phyloP scores from a whole-genome alignment of 2,329 filamentous ascomycete genomes.

The Eutypa lata region DNA sequence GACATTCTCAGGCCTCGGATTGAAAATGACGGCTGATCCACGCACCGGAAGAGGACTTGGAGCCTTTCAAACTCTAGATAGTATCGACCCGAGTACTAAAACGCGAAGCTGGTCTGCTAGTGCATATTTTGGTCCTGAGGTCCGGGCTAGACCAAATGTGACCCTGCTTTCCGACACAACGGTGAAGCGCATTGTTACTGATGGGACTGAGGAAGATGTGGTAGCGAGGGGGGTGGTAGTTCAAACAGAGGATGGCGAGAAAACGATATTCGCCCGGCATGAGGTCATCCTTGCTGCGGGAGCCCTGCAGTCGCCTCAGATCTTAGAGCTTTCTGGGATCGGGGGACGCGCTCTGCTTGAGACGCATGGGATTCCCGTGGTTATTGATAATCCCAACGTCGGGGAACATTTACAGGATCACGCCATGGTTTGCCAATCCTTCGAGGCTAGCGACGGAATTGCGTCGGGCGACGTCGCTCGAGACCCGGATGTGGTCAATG shows the following conservation, averaged over 20 bases:
- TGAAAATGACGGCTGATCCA: constrained; percentile 31
- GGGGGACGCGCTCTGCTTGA: constrained; percentile 37
- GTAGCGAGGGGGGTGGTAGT: constrained; percentile 32
- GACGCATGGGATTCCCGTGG: constrained; percentile 33
- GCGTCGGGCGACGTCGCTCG: constrained; percentile 34
- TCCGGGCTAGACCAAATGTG: constrained; percentile 31
- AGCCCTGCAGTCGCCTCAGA: constrained; percentile 32
- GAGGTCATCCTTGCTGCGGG: constrained; percentile 43
- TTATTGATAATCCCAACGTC: constrained; percentile 41
- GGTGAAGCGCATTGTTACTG: constrained; percentile 31
- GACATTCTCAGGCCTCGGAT: constrained; percentile 31
- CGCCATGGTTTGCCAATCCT: constrained; percentile 30
- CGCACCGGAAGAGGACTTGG: constrained; percentile 27
- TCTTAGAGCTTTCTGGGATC: constrained; percentile 34
- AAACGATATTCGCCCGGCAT: constrained; percentile 8
- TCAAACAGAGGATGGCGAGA: constrained; percentile 18
- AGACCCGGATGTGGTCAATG: constrained; percentile 29
- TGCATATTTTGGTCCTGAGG: constrained; percentile 31
- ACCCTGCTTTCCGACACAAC: constrained; percentile 30
- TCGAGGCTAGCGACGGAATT: constrained; percentile 38
- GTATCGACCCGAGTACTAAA: constrained; percentile 28
- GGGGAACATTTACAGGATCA: constrained; percentile 47
- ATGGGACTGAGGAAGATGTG: constrained; percentile 17
- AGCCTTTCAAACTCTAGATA: constrained; percentile 30
- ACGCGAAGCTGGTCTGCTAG: constrained; percentile 30